Conservation (phyloP, 805 yeast genomes). For the Phaffomyces antillensis region DNA sequence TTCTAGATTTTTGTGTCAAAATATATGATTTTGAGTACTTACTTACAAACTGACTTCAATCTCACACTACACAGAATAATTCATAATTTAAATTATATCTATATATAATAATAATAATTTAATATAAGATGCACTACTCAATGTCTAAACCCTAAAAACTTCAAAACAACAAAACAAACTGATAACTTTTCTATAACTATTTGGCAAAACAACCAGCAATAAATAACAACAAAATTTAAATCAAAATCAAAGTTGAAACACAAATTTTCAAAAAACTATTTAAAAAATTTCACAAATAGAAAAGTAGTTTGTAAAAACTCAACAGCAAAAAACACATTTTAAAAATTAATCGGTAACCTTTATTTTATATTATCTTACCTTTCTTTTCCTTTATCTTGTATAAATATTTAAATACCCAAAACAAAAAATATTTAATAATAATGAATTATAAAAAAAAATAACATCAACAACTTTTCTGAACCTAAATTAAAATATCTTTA, state of each 20-base stretch:
- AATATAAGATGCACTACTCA: slow-evolving; percentile 13
- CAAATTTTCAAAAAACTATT: not conserved
- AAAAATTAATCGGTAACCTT: not conserved
- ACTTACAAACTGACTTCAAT: no score
- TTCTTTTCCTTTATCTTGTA: slow-evolving; percentile 1
- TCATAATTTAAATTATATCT: not conserved
- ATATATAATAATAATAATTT: not conserved
- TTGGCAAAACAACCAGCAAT: not conserved
- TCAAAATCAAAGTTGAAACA: slow-evolving; percentile 3
- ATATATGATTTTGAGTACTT: no score
- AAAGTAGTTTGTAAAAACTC: slow-evolving; percentile 3
- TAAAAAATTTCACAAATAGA: not conserved
- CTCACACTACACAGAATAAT: no score
- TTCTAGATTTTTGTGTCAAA: no score
- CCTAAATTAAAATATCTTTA: no score
- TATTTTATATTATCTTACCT: not conserved
- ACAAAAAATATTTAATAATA: not conserved
- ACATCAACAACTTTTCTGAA: not conserved
- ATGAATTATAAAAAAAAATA: slow-evolving; percentile 1
- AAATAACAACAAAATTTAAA: slow-evolving; percentile 1
- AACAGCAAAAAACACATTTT: not conserved
- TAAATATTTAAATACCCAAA: slow-evolving; percentile 5
- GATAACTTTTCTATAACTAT: slow-evolving; percentile 15
- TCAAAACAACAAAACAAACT: slow-evolving; percentile 10
- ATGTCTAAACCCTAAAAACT: slow-evolving; percentile 19